Conservation (phyloP, 2,329 filamentous ascomycete species). For the Talaromyces sp. region DNA sequence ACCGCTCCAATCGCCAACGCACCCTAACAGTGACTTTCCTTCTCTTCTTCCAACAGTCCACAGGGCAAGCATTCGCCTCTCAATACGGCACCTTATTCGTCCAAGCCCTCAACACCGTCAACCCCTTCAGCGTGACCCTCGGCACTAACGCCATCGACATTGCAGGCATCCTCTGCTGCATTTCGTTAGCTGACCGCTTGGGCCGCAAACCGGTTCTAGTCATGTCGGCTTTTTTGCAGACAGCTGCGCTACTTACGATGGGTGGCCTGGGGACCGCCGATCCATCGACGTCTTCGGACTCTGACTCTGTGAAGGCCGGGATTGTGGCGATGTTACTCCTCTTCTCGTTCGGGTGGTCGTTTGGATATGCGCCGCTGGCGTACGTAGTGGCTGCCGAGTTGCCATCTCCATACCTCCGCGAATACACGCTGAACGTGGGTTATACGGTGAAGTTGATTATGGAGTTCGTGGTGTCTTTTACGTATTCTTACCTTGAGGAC, state of each 20-base stretch:
- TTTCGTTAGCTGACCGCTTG: not conserved
- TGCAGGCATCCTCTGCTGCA: constrained; percentile 4
- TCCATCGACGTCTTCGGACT: constrained; percentile 13
- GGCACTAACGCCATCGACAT: constrained; percentile 6
- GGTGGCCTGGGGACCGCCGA: constrained; percentile 34
- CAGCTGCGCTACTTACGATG: constrained; percentile 33
- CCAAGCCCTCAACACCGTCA: constrained; percentile 27
- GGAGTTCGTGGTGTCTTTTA: constrained; percentile 34
- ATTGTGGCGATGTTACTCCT: constrained; percentile 34
- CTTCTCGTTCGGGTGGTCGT: constrained; percentile 32
- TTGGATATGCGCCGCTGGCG: constrained; percentile 35
- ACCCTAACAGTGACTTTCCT: not conserved
- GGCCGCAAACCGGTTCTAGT: constrained; percentile 18
- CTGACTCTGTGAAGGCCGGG: constrained; percentile 21
- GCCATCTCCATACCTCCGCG: constrained; percentile 28
- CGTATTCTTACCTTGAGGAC: constrained; percentile 39
- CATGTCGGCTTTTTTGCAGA: constrained; percentile 25
- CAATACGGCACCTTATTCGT: constrained; percentile 22
- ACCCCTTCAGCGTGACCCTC: constrained; percentile 13
- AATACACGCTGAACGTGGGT: constrained; percentile 11
- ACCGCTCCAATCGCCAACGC: constrained; percentile 22
- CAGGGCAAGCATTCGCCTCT: constrained; percentile 6
- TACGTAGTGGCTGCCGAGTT: constrained; percentile 38
- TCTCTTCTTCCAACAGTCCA: constrained; percentile 12
- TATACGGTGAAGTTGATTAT: constrained; percentile 12